A percentile compares a stretch with the other conserved stretches of the same genome.
Conservation (phyloP, 73 alveolate species). For the Paramecium bursaria region DNA sequence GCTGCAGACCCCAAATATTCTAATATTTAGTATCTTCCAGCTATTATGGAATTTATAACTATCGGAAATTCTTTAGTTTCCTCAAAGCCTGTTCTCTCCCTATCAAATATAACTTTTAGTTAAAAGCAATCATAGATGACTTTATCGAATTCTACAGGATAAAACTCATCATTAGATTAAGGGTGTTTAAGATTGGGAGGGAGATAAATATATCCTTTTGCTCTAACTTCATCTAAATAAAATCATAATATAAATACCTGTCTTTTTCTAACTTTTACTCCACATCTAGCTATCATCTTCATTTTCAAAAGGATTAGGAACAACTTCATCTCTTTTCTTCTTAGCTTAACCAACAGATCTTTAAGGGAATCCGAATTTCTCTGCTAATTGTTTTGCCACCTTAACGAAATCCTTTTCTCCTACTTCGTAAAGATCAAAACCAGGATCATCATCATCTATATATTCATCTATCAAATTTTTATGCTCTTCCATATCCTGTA, state of each 20-base stretch:
- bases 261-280: slow-evolving; percentile 70
- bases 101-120: slow-evolving; percentile 97
- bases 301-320: slow-evolving; percentile 41
- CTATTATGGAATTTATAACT: slow-evolving; percentile 94
- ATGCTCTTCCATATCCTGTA: slow-evolving; percentile 74
- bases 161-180: slow-evolving; percentile 92
- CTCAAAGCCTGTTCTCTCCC: slow-evolving; percentile 99
- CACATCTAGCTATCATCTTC: slow-evolving; percentile 65
- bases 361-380: slow-evolving; percentile 91
- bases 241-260: not conserved
- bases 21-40: slow-evolving; percentile 97
- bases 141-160: slow-evolving; percentile 98
- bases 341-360: slow-evolving; percentile 81
- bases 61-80: slow-evolving; percentile 98
- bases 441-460: slow-evolving; percentile 98
- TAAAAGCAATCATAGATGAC: slow-evolving; percentile 98
- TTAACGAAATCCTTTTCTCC: slow-evolving; percentile 91
- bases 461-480: slow-evolving; percentile 90
- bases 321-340: slow-evolving; percentile 19
- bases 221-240: slow-evolving; percentile 50
- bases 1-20: slow-evolving; percentile 99
- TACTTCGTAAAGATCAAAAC: slow-evolving; percentile 94
- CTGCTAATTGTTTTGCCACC: slow-evolving; percentile 93
- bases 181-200: slow-evolving; percentile 95
- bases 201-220: slow-evolving; percentile 72